phyloP scores from a whole-genome alignment of 169 alveolate genomes.

The Cryptosporidium canis region DNA sequence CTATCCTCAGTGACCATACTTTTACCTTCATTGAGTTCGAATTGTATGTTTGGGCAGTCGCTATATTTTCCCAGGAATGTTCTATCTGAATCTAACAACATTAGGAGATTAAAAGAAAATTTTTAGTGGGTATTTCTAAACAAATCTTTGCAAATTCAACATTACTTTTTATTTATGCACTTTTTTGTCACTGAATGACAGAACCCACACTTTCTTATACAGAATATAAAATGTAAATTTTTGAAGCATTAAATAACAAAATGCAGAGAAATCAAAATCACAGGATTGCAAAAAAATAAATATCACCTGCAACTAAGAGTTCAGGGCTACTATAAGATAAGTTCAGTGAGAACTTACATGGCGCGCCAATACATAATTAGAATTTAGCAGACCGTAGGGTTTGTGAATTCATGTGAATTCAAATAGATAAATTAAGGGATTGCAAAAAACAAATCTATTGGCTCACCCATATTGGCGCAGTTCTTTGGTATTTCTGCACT shows the following conservation, averaged over 20 bases:
- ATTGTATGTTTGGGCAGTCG: neutral
- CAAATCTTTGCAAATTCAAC: constrained; percentile 7
- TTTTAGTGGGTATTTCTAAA: neutral
- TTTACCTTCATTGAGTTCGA: neutral
- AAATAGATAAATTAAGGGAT: neutral
- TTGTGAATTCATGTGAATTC: neutral
- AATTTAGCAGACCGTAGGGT: neutral
- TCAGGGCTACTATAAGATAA: neutral
- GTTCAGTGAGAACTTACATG: neutral
- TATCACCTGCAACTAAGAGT: neutral
- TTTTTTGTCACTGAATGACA: constrained; percentile 14
- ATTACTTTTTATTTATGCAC: constrained; percentile 18
- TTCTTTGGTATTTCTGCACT: constrained; percentile 14
- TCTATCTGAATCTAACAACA: neutral
- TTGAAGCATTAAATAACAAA: neutral
- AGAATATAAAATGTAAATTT: neutral
- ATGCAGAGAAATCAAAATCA: neutral
- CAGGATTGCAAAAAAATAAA: neutral
- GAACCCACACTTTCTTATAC: constrained; percentile 42
- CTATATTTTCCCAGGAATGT: neutral
- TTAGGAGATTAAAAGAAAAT: neutral
- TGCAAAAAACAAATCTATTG: constrained; percentile 62
- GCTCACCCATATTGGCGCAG: constrained; percentile 23
- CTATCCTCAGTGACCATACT: neutral
- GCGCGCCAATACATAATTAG: constrained; percentile 1